Base-by-base conservation (phyloP, 352 stramenopile genomes). In the Phytophthora megakarya region DNA sequence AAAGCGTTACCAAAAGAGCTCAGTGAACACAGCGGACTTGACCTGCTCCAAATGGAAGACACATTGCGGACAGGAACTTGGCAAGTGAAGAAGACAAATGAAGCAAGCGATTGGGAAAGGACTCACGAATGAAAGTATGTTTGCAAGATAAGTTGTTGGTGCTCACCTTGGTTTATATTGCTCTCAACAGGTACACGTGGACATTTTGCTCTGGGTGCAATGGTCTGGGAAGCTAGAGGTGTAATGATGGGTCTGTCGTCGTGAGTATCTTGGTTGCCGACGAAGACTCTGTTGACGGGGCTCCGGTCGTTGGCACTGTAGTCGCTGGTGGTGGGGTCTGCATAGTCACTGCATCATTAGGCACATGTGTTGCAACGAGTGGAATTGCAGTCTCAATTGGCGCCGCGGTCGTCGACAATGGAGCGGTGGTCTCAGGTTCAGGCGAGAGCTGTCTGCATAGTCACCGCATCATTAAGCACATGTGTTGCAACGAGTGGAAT, bases 71-170 rank as follows among this genome's bases (percentile, higher is more conserved):
- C 28, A 51, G 5, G 37, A 3, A 23, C 4, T n/a, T n/a, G 42
- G 28, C 12, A 12, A 32, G 22, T 39, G 42, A 53, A 45, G 33
- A 37, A 54, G n/a, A n/a, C n/a, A 38, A 26, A 47, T 33, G 26
- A 49, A 23, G 23, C 42, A 58, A 50, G 19, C 15, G 43, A 57
- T 59, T 46, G 33, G 43, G 49, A 58, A 59, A 70, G 39, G 35
- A 67, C 40, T 61, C 67, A 65, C 39, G 55, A 67, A 74, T 64
- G 50, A 70, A 61, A 54, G 35, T 38, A 45, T 67, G 61, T 35
- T 67, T 35, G 30, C 30, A 35, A 35, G 30, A 35, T 15, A 35
- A 35, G 26, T 35, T 35, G 30, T 35, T 35, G 30, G 30, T 35
- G 30, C 30, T 11, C 13, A 35, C 30, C 30, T 35, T 35, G 8